Percentiles rank a stretch among this genome's conserved stretches.
phyloP scores from a whole-genome alignment of 139 green algal species.

The Coccomyxa sp. region DNA sequence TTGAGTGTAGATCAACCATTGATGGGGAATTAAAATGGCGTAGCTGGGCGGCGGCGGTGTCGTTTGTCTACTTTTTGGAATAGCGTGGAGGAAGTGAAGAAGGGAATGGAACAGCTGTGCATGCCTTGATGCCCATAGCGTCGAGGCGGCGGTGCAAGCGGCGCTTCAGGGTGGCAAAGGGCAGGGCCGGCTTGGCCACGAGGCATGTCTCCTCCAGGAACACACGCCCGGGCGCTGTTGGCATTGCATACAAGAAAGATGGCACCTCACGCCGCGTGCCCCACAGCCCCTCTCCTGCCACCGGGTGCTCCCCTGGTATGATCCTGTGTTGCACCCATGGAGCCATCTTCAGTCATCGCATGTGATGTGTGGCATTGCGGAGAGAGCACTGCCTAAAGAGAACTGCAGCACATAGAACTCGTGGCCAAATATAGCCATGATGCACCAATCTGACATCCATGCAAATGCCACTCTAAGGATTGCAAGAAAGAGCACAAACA shows the following conservation, averaged over 20 bases:
- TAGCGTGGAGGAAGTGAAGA: no score
- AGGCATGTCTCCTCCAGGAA: conserved; percentile 86
- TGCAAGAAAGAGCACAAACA: no score
- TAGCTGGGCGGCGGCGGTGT: no score
- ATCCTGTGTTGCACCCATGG: conserved; percentile 6
- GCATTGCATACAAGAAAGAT: conserved; percentile 84
- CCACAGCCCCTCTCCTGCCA: conserved; percentile 65
- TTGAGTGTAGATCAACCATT: no score
- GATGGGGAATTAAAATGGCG: no score
- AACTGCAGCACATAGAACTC: no score
- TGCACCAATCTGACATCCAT: no score
- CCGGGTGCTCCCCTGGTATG: conserved; percentile 50
- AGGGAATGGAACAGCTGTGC: neutral
- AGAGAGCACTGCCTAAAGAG: no score
- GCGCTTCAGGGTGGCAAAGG: conserved; percentile 73
- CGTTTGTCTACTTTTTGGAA: no score
- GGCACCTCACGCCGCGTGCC: conserved; percentile 59
- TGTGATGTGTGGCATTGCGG: no score
- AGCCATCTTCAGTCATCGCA: neutral
- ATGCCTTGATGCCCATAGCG: conserved; percentile 63
- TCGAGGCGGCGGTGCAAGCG: conserved; percentile 58
- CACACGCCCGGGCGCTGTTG: conserved; percentile 45
- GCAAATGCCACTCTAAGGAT: no score
- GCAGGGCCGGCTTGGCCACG: conserved; percentile 70
- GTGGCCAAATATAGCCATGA: no score